phyloP scores from a whole-genome alignment of 495 filamentous ascomycete species.

The Xylaria flabelliformis region DNA sequence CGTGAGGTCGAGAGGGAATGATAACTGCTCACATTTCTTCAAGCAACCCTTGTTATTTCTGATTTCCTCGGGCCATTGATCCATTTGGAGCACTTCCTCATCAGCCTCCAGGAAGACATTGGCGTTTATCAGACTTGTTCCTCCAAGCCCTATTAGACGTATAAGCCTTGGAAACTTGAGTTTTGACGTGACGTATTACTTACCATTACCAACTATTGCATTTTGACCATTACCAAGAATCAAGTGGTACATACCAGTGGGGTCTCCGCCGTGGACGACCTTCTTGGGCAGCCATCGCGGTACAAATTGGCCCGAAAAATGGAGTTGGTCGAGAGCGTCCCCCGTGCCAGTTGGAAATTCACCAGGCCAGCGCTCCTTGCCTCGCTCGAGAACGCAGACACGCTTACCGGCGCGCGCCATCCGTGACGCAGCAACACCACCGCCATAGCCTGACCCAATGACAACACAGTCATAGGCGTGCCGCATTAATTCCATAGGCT shows the following conservation, averaged over 20 bases:
- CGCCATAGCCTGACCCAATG: constrained; percentile 72
- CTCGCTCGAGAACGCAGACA: constrained; percentile 68
- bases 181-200: constrained; percentile 16
- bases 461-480: constrained; percentile 68
- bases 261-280: constrained; percentile 55
- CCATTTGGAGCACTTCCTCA: constrained; percentile 56
- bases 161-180: constrained; percentile 2
- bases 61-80: constrained; percentile 67
- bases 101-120: constrained; percentile 72
- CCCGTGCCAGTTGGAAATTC: constrained; percentile 60
- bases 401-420: constrained; percentile 66
- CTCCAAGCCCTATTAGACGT: constrained; percentile 59
- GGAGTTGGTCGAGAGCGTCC: constrained; percentile 57
- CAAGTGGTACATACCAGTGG: constrained; percentile 68
- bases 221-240: constrained; percentile 70
- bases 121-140: constrained; percentile 69
- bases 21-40: constrained; percentile 55
- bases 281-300: constrained; percentile 48
- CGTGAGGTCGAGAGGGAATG: neutral
- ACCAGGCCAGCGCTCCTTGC: constrained; percentile 69
- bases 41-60: constrained; percentile 50
- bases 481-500: constrained; percentile 62
- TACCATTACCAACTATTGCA: constrained; percentile 69
- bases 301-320: constrained; percentile 61
- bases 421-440: constrained; percentile 68